Base-by-base conservation (phyloP, 129 eudicot species). In the Dittrichia graveolens region DNA sequence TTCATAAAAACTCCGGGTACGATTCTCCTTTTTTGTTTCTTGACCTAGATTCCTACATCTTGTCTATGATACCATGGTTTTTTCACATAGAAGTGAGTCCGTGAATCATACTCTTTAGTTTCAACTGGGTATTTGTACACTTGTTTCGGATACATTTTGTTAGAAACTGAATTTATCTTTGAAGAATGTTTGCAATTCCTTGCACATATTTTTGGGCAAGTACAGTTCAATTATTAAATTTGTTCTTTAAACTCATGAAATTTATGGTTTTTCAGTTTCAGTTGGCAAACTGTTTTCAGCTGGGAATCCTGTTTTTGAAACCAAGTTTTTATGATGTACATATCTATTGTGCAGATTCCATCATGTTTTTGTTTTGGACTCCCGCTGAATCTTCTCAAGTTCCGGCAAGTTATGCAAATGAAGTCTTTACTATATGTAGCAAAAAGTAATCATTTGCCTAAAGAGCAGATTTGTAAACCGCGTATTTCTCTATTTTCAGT, bases 331-430 rank as follows among this genome's bases (percentile, higher is more conserved):
- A 78, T 62, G 61, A 71, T 81, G 44, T 75, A 83, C 77, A 72
- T 71, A 83, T 85, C 86, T 85, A 82, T 86, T 83, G 94, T 95
- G 99, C 99, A 95, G 99, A 95, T 95, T 79, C 50, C 89, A 83
- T 82, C 90, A 79, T 82, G 87, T 90, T 94, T 95, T 88, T 73
- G 85, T 88, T 90, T 91, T 94, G 87, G 98, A 83, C 87, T 77
- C 82, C 76, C 67, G 97, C 85, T 88, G 99, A 88, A 80, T 90
- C 91, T 84, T 89, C 92, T 83, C 91, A 87, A 85, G 92, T 91
- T 80, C 88, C 83, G 67, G 85, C 71, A 81, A 76, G 71, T 80
- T 76, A 68, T 81, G 84, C 95, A 87, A 88, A 85, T 79, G 95
- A 80, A 74, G 91, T 88, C 89, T 91, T 90, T 84, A 67, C 80